Evolutionary conservation across 2,329 filamentous ascomycete genomes (phyloP).

Genomic region (Aureobasidium uvarum): DNA sequence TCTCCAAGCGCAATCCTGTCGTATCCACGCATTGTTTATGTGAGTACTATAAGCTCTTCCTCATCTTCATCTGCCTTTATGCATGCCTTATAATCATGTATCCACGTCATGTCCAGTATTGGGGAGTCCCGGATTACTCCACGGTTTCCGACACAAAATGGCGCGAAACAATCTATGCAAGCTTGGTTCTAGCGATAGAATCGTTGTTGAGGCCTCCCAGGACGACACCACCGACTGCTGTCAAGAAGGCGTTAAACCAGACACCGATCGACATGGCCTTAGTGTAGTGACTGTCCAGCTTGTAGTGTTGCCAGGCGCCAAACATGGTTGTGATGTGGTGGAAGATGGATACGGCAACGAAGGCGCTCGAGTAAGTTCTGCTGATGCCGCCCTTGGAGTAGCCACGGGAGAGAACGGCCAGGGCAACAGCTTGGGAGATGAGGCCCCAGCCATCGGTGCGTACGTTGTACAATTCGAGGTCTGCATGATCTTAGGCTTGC

Average conservation of each 20-base stretch:
- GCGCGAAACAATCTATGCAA: background rate
- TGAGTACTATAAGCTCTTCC: background rate
- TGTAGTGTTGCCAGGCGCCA: constrained; percentile 39
- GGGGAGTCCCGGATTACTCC: background rate
- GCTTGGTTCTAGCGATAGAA: constrained; percentile 2
- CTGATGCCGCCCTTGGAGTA: constrained; percentile 35
- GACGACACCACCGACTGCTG: constrained; percentile 6
- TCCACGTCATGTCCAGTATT: background rate
- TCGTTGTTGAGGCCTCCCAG: constrained; percentile 7
- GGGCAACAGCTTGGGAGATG: constrained; percentile 35
- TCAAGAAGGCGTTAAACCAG: constrained; percentile 23
- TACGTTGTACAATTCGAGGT: constrained; percentile 42
- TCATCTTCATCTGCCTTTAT: background rate
- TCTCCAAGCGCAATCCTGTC: background rate
- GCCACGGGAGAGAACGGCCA: constrained; percentile 37
- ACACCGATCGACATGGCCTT: constrained; percentile 28
- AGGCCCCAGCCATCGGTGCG: constrained; percentile 41
- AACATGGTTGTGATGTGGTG: constrained; percentile 40
- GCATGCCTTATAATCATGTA: background rate
- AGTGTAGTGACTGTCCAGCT: constrained; percentile 36
- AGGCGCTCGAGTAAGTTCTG: constrained; percentile 38
- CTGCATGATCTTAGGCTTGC: constrained; percentile 29
- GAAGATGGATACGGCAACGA: constrained; percentile 38
- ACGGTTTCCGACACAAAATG: background rate
- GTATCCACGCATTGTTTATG: background rate